Evolutionary conservation across 1,139 yeast genomes (phyloP), one percentile per base, ranked within the genome.

Genomic region (Lodderomyces elongisporus): DNA sequence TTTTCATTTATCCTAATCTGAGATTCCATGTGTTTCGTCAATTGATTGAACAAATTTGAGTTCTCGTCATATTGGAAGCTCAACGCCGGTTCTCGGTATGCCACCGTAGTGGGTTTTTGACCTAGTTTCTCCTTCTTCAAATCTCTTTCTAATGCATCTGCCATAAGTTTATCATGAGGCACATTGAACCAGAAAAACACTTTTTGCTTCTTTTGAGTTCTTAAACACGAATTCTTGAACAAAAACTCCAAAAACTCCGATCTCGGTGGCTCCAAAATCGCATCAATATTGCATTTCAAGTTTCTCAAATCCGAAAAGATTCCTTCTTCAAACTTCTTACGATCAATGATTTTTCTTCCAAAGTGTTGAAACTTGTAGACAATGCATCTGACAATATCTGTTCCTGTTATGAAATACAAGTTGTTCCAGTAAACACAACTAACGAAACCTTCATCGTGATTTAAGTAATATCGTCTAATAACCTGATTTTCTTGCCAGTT

Each of bases 161-260:
- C 79, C 73, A 91, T 89, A 33, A 91, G 62, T 51, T 85, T 80
- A 54, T 91, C 96, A 59, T 91, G 97, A 28, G 93, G 91, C 5
- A 91, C 97, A 51, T 89, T 83, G 56, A 85, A 89, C 98, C 98
- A 91, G 56, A 82, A 88, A 54, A 91, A 91, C 26, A 91, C 97
- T 55, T 91, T 91, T 55, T 91, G 98, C 54, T 91, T 91, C 68
- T 91, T 91, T 52, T 91, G 97, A 1, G 98, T 91, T 47, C 96
- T 72, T 16, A 91, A 69, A 55, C 98, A 89, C 43, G 82, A 78
- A 53, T 91, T 87, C 49, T 82, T 84, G 58, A 83, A 87, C 29
- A 91, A 63, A 48, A 89, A 88, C 44, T 84, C 87, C 40, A 91
- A 68, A 53, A 91, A 88, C 30, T 79, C 82, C 0, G 95, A 85